Evolutionary conservation across 352 stramenopile genomes (phyloP).

Genomic region (Albugo candida): DNA sequence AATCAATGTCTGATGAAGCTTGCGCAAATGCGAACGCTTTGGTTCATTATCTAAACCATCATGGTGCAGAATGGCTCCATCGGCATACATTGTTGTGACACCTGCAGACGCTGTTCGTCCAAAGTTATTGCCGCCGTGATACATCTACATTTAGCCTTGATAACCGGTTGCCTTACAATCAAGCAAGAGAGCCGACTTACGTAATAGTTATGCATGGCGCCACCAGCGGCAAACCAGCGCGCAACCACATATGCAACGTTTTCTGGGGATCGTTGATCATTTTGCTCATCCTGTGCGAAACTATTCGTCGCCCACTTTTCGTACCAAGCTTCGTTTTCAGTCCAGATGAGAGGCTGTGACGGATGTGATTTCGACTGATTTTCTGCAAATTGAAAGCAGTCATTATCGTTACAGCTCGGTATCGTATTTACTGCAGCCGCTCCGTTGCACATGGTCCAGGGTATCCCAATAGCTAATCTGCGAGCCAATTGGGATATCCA

Average conservation of each 20-base stretch:
- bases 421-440: slow-evolving; percentile 47
- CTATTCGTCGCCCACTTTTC: slow-evolving; percentile 26
- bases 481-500: slow-evolving; percentile 36
- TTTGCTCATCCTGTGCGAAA: slow-evolving; percentile 12
- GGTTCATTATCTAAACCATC: slow-evolving; percentile 53
- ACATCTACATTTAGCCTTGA: slow-evolving; percentile 22
- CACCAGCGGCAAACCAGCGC: slow-evolving; percentile 45
- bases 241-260: slow-evolving; percentile 39
- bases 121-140: slow-evolving; percentile 60
- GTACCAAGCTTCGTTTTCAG: slow-evolving; percentile 58
- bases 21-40: slow-evolving; percentile 41
- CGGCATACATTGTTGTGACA: slow-evolving; percentile 52
- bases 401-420: slow-evolving; percentile 36
- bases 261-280: slow-evolving; percentile 24
- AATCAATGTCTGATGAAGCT: slow-evolving; percentile 31
- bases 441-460: slow-evolving; percentile 60
- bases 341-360: slow-evolving; percentile 41
- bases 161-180: background rate
- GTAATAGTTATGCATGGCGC: slow-evolving; percentile 49
- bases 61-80: slow-evolving; percentile 40
- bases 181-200: slow-evolving; percentile 12
- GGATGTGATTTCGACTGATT: slow-evolving; percentile 22
- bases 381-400: slow-evolving; percentile 38
- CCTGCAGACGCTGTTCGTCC: slow-evolving; percentile 29
- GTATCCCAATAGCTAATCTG: slow-evolving; percentile 32